Conservation (phyloP, 2,329 filamentous ascomycete species). For the Arthroderma sp. region DNA sequence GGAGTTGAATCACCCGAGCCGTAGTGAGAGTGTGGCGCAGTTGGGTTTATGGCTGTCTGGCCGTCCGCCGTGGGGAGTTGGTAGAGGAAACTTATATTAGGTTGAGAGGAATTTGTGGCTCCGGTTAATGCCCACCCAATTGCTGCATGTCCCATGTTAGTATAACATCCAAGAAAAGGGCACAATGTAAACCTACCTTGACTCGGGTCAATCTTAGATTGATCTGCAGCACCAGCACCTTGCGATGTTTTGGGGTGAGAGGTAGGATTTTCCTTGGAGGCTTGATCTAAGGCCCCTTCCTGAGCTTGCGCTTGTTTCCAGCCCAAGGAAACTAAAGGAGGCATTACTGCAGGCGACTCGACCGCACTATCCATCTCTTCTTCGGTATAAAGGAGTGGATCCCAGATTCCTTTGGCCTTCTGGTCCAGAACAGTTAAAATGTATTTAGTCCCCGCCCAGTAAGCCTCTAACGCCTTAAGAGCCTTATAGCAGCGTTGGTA, state of each 20-base stretch:
- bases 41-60: constrained; percentile 3
- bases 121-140: constrained; percentile 84
- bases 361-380: constrained; percentile 67
- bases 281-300: not conserved
- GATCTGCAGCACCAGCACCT: constrained; percentile 14
- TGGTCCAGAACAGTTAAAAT: constrained; percentile 78
- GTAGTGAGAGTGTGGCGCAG: not conserved
- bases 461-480: constrained; percentile 63
- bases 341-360: constrained; percentile 39
- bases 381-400: constrained; percentile 50
- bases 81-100: constrained; percentile 70
- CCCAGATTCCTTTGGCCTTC: constrained; percentile 74
- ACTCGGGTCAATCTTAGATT: not conserved
- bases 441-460: constrained; percentile 79
- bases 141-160: constrained; percentile 29
- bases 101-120: constrained; percentile 72
- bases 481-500: constrained; percentile 81
- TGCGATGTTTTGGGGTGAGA: not conserved
- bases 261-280: not conserved
- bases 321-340: constrained; percentile 41
- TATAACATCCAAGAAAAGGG: constrained; percentile 7
- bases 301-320: constrained; percentile 17
- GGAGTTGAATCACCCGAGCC: not conserved
- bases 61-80: constrained; percentile 38
- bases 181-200: constrained; percentile 31